Evolutionary conservation across 73 alveolate species (phyloP).

Genomic region (Uronychia setigera): DNA sequence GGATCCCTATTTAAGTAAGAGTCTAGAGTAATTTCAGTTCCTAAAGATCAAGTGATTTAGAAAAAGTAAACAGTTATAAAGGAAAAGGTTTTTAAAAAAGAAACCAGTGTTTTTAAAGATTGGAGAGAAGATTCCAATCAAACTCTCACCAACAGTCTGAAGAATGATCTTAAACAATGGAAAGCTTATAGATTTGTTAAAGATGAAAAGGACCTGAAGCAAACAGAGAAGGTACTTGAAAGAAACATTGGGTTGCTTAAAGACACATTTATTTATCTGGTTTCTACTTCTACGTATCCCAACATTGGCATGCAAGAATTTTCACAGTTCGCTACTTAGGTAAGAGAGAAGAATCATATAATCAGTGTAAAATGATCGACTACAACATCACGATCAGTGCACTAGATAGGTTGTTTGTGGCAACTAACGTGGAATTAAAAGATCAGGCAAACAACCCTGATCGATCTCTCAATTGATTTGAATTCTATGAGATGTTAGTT

Average conservation of each 20-base stretch:
- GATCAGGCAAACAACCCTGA: slow-evolving; percentile 25
- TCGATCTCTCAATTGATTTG: slow-evolving; percentile 28
- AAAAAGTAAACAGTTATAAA: slow-evolving; percentile 17
- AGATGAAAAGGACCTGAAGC: slow-evolving; percentile 47
- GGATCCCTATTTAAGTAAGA: neutral
- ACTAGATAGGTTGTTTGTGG: slow-evolving; percentile 40
- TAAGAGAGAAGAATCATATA: slow-evolving; percentile 27
- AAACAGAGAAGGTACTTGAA: neutral
- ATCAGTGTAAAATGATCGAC: slow-evolving; percentile 35
- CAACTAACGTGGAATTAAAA: slow-evolving; percentile 27
- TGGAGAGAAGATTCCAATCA: slow-evolving; percentile 22
- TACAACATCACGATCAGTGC: slow-evolving; percentile 24
- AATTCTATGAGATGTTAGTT: slow-evolving; percentile 37
- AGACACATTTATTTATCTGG: neutral
- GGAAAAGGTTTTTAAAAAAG: slow-evolving; percentile 9
- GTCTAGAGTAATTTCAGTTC: neutral
- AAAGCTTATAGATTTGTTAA: slow-evolving; percentile 62
- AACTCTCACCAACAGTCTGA: slow-evolving; percentile 10
- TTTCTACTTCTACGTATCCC: neutral
- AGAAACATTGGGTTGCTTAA: neutral
- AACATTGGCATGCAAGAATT: neutral
- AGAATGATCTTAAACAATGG: slow-evolving; percentile 54
- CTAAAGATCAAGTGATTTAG: neutral
- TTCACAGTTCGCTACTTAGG: slow-evolving; percentile 4
- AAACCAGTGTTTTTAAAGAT: slow-evolving; percentile 13